Conservation (phyloP, 768 basidiomycete species). For the Kondoa subrosea region DNA sequence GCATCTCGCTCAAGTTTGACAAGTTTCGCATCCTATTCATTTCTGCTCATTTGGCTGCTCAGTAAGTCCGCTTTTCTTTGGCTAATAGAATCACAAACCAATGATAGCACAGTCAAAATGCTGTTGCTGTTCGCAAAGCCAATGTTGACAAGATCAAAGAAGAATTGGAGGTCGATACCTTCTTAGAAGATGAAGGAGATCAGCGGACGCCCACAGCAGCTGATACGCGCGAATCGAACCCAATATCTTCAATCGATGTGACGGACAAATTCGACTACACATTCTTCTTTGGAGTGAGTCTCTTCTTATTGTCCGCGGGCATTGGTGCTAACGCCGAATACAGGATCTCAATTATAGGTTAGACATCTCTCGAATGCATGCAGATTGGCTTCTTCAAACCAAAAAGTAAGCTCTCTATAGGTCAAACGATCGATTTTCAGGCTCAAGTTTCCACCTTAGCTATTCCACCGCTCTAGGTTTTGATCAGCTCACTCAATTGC, state of each 20-base stretch:
- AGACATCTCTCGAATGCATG: constrained; percentile 73
- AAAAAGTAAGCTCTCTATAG: constrained; percentile 43
- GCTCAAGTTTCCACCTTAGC: neutral
- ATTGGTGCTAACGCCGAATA: neutral
- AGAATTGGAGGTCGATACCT: constrained; percentile 64
- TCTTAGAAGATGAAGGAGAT: constrained; percentile 39
- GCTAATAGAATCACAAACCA: neutral
- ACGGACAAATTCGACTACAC: constrained; percentile 78
- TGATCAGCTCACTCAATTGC: constrained; percentile 67
- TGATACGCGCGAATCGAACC: constrained; percentile 27
- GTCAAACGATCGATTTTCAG: neutral
- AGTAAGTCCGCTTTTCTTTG: constrained; percentile 21
- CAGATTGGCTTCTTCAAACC: constrained; percentile 77
- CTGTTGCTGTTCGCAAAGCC: constrained; percentile 57
- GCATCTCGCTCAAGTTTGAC: constrained; percentile 67
- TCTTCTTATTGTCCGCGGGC: too few relatives aligned
- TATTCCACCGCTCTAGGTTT: constrained; percentile 66
- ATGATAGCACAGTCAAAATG: constrained; percentile 50
- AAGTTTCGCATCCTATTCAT: constrained; percentile 73
- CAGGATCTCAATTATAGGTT: constrained; percentile 60
- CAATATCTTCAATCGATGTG: too few relatives aligned
- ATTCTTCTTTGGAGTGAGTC: constrained; percentile 70
- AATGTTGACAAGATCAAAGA: constrained; percentile 83
- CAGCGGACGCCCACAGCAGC: neutral
- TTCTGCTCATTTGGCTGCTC: constrained; percentile 72